Percentiles rank a stretch among this genome's conserved stretches.
phyloP scores from a whole-genome alignment of 2,329 filamentous ascomycete genomes.

The Penicillium verrucosum region DNA sequence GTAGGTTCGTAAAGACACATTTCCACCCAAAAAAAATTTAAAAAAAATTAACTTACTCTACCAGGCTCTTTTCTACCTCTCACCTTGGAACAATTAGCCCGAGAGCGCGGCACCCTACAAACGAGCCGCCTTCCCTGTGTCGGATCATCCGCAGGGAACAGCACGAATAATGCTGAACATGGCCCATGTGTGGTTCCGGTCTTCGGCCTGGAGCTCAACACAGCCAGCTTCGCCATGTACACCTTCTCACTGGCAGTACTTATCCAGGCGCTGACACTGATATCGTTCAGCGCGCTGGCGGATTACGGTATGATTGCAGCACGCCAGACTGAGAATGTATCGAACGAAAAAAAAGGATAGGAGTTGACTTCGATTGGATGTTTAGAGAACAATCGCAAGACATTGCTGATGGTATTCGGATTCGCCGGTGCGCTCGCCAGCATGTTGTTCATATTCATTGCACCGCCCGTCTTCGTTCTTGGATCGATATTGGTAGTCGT shows the following conservation, averaged over 20 bases:
- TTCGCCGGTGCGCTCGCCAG: conserved; percentile 73
- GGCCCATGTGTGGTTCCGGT: conserved; percentile 34
- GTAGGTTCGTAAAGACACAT: conserved; percentile 48
- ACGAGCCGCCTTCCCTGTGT: conserved; percentile 32
- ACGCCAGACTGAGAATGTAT: neutral
- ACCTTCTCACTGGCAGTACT: conserved; percentile 87
- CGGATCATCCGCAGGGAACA: conserved; percentile 28
- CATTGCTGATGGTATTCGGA: conserved; percentile 74
- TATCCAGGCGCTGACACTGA: conserved; percentile 78
- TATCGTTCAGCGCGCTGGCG: conserved; percentile 61
- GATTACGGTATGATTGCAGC: conserved; percentile 69
- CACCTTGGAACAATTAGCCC: conserved; percentile 83
- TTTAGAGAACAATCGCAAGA: conserved; percentile 63
- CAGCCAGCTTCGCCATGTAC: conserved; percentile 48
- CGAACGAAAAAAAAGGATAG: neutral
- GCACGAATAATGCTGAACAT: conserved; percentile 11
- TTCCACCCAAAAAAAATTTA: neutral
- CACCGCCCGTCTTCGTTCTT: conserved; percentile 70
- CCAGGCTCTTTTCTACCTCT: conserved; percentile 90
- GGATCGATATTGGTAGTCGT: conserved; percentile 78
- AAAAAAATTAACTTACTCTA: neutral
- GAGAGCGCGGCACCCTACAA: conserved; percentile 82
- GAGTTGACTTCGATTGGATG: conserved; percentile 1
- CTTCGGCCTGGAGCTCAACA: conserved; percentile 34
- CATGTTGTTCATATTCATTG: conserved; percentile 80